phyloP scores from a whole-genome alignment of 139 green algal genomes.

The Zygnema circumcarinatum region DNA sequence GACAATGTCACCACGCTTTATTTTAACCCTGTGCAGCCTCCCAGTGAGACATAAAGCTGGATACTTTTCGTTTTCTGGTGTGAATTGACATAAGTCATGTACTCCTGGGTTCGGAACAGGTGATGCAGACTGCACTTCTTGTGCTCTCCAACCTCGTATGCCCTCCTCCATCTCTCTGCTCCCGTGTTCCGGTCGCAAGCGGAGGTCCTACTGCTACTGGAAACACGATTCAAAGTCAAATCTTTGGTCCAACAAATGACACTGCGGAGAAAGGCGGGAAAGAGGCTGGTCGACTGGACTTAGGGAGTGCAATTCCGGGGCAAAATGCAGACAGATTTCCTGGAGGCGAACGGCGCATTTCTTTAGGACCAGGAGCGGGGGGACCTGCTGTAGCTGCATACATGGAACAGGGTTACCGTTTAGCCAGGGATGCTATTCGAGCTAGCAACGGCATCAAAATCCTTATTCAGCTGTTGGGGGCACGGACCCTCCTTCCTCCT shows the following conservation, averaged over 20 bases:
- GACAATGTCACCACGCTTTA: too few species aligned
- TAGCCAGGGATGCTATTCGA: slow-evolving; percentile 65
- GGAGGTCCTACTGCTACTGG: slow-evolving; percentile 9
- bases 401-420: slow-evolving; percentile 66
- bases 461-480: slow-evolving; percentile 43
- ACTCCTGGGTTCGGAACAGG: neutral
- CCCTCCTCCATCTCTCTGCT: slow-evolving; percentile 58
- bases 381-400: slow-evolving; percentile 39
- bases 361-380: slow-evolving; percentile 35
- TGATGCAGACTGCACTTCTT: slow-evolving; percentile 67
- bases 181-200: neutral
- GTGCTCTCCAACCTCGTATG: slow-evolving; percentile 70
- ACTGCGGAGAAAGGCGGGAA: neutral
- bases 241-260: neutral
- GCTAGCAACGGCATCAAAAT: slow-evolving; percentile 69
- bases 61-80: too few species aligned
- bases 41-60: too few species aligned
- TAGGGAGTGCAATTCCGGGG: neutral
- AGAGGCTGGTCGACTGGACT: neutral
- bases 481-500: slow-evolving; percentile 39
- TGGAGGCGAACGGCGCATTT: slow-evolving; percentile 52
- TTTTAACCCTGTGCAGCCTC: too few species aligned
- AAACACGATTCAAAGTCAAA: slow-evolving; percentile 17
- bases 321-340: slow-evolving; percentile 3
- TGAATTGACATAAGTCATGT: too few species aligned